Evolutionary conservation across 176 grass and related monocot species (phyloP).

Genomic region (Leersia perrieri): DNA sequence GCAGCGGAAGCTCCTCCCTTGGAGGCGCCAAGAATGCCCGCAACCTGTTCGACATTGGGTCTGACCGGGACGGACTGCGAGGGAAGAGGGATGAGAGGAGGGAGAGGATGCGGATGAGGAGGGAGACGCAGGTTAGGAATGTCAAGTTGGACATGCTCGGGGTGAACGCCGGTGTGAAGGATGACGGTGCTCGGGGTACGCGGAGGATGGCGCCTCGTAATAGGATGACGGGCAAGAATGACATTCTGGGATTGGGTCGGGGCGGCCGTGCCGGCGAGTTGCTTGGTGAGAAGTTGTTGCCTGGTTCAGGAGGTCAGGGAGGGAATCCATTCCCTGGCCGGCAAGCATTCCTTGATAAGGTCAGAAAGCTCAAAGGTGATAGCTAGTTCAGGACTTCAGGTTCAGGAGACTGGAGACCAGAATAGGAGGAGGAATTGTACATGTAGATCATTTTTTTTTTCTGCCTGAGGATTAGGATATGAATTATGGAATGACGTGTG

Average conservation of each 20-base stretch:
- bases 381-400: too few species aligned
- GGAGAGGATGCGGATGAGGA: slow-evolving; percentile 41
- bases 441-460: not conserved
- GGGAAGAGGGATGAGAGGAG: slow-evolving; percentile 43
- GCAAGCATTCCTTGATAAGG: slow-evolving; percentile 47
- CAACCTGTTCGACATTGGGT: not conserved
- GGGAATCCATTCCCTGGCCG: slow-evolving; percentile 44
- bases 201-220: slow-evolving; percentile 15
- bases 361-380: slow-evolving; percentile 40
- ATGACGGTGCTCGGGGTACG: not conserved
- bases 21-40: not conserved
- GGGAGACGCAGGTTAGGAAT: slow-evolving; percentile 40
- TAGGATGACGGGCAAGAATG: slow-evolving; percentile 21
- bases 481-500: too few species aligned
- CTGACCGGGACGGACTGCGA: not conserved
- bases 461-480: not conserved
- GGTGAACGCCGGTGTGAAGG: slow-evolving; percentile 19
- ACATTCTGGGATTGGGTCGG: slow-evolving; percentile 19
- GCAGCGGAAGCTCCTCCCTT: not conserved
- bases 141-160: slow-evolving; percentile 39
- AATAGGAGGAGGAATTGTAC: not conserved
- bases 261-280: not conserved
- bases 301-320: not conserved
- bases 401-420: not conserved
- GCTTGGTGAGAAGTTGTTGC: not conserved